These are phyloP conservation scores for Exophiala xenobiotica DNA, from an alignment of 2,329 filamentous ascomycete genomes.

Conservation along the genomic window DNA sequence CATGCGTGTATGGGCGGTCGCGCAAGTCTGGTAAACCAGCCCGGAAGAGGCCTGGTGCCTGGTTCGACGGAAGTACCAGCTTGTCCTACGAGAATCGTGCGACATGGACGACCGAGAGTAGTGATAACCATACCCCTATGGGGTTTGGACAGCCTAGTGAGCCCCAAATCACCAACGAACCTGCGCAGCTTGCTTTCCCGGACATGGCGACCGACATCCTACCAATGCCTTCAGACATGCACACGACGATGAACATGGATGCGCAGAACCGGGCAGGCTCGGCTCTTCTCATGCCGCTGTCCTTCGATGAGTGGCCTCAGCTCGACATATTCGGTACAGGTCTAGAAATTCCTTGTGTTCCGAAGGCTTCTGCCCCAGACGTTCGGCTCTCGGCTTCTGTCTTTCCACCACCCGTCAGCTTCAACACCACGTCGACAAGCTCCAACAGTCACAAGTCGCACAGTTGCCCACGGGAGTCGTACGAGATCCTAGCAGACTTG, in stretches of 20 bases:
- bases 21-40: not conserved
- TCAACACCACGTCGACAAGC: too few species aligned
- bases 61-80: too few species aligned
- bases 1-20: not conserved
- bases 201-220: too few species aligned
- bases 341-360: not conserved
- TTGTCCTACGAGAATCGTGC: too few species aligned
- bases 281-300: not conserved
- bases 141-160: too few species aligned
- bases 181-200: too few species aligned
- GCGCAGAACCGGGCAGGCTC: not conserved
- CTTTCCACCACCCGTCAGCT: too few species aligned
- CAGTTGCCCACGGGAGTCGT: not conserved
- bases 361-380: not conserved
- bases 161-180: too few species aligned
- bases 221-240: too few species aligned
- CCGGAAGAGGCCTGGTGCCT: not conserved
- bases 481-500: not conserved
- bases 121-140: too few species aligned
- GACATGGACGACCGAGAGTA: not conserved
- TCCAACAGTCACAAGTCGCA: not conserved
- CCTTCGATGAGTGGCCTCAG: not conserved
- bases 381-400: too few species aligned
- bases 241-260: not conserved
- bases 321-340: not conserved